These are phyloP conservation scores for Bruguiera hainesii DNA, from an alignment of 441 rosid genomes.

Conservation along the genomic window DNA sequence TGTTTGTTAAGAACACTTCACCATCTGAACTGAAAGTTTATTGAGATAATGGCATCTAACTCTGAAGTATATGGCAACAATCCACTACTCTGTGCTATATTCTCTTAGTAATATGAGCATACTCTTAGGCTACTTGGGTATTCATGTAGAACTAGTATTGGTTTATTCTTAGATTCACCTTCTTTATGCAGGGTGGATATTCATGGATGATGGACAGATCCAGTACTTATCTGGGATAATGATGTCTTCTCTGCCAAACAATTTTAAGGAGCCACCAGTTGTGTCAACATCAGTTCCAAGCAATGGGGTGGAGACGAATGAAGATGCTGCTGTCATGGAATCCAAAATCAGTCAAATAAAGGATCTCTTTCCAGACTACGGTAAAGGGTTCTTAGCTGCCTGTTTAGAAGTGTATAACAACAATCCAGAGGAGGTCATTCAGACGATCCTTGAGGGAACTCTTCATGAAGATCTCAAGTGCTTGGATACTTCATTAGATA, in stretches of 20 bases:
- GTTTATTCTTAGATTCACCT: conserved; percentile 7
- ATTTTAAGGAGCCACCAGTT: conserved; percentile 31
- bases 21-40: background rate
- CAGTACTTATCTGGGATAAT: conserved; percentile 73
- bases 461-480: conserved; percentile 74
- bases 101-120: too few relatives aligned
- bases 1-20: background rate
- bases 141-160: background rate
- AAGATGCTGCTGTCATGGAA: conserved; percentile 64
- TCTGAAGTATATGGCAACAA: background rate
- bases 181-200: conserved; percentile 70
- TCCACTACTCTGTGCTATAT: background rate
- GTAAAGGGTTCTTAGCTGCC: conserved; percentile 75
- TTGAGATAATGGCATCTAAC: background rate
- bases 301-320: conserved; percentile 50
- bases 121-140: too few relatives aligned
- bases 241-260: conserved; percentile 32
- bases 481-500: conserved; percentile 67
- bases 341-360: conserved; percentile 90
- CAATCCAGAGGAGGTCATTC: conserved; percentile 93
- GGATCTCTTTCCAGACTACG: conserved; percentile 91
- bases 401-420: conserved; percentile 92
- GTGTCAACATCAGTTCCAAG: conserved; percentile 30
- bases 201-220: conserved; percentile 73
- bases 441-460: conserved; percentile 88